Evolutionary conservation across 148 eudicot species (phyloP).

Genomic region (Diospyros kaki): DNA sequence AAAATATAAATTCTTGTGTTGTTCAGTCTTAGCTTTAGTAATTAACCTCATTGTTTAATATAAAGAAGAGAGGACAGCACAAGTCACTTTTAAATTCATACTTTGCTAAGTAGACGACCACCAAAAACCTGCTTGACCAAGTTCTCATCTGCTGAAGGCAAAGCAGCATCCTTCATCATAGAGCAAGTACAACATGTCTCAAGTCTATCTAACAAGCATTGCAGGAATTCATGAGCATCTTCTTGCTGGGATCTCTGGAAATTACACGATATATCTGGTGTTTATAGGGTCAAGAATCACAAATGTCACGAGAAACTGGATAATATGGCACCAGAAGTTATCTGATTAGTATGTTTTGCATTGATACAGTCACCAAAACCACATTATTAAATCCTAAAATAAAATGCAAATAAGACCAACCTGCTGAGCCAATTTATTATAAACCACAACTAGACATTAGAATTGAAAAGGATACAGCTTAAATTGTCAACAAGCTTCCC

Average conservation of each 20-base stretch:
- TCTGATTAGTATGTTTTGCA: not conserved
- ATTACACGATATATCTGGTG: conserved; percentile 58
- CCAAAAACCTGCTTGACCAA: conserved; percentile 79
- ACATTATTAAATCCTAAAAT: not conserved
- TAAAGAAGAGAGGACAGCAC: not conserved
- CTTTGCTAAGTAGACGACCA: conserved; percentile 88
- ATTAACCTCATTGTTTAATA: not conserved
- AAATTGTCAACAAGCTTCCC: conserved; percentile 53
- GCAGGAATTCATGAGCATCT: conserved; percentile 94
- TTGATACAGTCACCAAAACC: not conserved
- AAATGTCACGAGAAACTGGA: not conserved
- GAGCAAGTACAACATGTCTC: conserved; percentile 47
- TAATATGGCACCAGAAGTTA: not conserved
- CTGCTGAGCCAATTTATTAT: too few relatives aligned
- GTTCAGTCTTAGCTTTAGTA: too few relatives aligned
- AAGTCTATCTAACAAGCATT: conserved; percentile 75
- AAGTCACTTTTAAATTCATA: conserved; percentile 19
- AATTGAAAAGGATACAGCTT: conserved; percentile 58
- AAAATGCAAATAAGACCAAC: not conserved
- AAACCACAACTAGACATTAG: too few relatives aligned
- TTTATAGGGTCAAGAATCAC: conserved; percentile 47
- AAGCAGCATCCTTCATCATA: conserved; percentile 10
- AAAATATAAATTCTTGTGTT: too few relatives aligned
- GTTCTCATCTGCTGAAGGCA: conserved; percentile 24
- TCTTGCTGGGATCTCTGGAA: conserved; percentile 80